Evolutionary conservation across 768 basidiomycete genomes (phyloP).

Genomic region (Royoungia palumana): DNA sequence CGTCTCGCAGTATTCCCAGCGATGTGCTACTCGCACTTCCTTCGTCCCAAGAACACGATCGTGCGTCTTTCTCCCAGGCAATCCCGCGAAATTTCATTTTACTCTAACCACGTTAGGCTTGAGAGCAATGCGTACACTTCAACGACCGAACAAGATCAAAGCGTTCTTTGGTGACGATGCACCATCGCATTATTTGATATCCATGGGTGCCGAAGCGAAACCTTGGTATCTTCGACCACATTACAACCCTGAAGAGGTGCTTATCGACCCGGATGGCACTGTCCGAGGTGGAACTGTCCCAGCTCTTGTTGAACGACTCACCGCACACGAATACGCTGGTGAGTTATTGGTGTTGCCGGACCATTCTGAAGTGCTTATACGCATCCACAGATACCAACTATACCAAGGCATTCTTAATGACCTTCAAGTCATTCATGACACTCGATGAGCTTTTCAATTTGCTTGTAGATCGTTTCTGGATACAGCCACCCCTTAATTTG

Average conservation of each 20-base stretch:
- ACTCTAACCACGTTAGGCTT: conserved; percentile 11
- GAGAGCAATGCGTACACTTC: conserved; percentile 11
- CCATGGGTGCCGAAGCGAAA: conserved; percentile 38
- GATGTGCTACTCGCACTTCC: not conserved
- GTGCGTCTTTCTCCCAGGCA: not conserved
- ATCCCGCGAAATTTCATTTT: not conserved
- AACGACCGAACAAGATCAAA: conserved; percentile 40
- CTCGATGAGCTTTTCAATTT: conserved; percentile 52
- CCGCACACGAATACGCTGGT: conserved; percentile 61
- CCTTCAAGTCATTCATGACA: conserved; percentile 65
- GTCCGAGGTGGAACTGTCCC: conserved; percentile 60
- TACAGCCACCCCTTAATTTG: conserved; percentile 48
- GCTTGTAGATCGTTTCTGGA: conserved; percentile 54
- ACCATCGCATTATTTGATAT: conserved; percentile 41
- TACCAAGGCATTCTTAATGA: conserved; percentile 62
- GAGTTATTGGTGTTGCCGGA: conserved; percentile 15
- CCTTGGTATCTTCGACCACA: conserved; percentile 62
- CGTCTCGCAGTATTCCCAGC: not conserved
- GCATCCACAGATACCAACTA: conserved; percentile 46
- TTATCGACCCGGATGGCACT: conserved; percentile 59
- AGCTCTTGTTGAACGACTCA: conserved; percentile 63
- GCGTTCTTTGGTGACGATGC: conserved; percentile 53
- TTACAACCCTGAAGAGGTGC: conserved; percentile 53
- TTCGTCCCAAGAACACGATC: conserved; percentile 18
- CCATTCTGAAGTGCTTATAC: conserved; percentile 4